Evolutionary conservation across 371 early-diverging fungal species (phyloP), one percentile per base, ranked within the genome.

Genomic region (Syncephalastrum sp.): DNA sequence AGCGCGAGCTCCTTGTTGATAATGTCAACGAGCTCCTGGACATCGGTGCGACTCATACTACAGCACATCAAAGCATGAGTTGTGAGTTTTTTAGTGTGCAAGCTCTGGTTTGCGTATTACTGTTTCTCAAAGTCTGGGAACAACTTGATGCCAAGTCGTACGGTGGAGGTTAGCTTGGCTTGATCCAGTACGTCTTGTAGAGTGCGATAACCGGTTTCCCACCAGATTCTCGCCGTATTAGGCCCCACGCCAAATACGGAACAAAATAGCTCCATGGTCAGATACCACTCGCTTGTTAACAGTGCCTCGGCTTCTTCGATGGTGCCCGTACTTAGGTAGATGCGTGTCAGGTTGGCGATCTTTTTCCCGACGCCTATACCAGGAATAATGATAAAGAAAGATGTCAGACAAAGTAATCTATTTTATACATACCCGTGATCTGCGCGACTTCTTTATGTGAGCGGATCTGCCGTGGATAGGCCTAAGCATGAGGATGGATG

Each of bases 171-270:
- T 24, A 83, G 44, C 19, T 67, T 59, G 47, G 73, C 68, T 5
- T 62, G 52, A 42, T 74, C 60, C 7, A 67, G 46, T 45, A 72
- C 69, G n/a, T 77, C 74, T 14, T 67, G 67, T 17, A 83, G 47
- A 17, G 74, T 64, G n/a, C 74, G 60, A 59, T 82, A 78, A 2
- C 83, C 83, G 19, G 54, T 51, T 50, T 62, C 60, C 63, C 74
- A 83, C 83, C 83, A 83, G 19, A 64, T 41, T 21, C 60, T 58
- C 0, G 83, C 83, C 16, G 73, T 78, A 3, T 50, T 60, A 1
- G 64, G 61, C 1, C 83, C 83, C 1, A 77, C 81, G 2, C 79
- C 83, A 63, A 69, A 81, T 6, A 78, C 69, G 44, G 62, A 62
- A 6, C 54, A 65, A 56, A 79, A 82, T 5, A 59, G 38, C 4